phyloP scores from a whole-genome alignment of 2,329 filamentous ascomycete genomes.

The Scytalidium lignicola region DNA sequence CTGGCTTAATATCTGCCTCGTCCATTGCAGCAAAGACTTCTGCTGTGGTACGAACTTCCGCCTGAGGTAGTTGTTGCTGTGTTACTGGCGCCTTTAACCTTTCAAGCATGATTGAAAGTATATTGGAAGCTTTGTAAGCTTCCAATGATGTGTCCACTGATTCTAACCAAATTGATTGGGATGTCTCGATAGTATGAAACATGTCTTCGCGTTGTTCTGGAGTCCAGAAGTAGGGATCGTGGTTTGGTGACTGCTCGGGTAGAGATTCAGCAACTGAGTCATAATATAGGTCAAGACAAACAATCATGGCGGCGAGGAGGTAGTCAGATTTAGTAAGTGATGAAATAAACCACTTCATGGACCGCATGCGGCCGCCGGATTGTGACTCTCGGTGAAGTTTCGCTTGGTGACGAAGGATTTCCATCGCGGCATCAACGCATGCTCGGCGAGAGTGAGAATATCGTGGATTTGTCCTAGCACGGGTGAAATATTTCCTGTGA shows the following conservation, averaged over 20 bases:
- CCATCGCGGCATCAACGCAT: slow-evolving; percentile 82
- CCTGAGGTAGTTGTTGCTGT: slow-evolving; percentile 12
- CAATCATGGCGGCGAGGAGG: slow-evolving; percentile 76
- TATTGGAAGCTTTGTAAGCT: slow-evolving; percentile 77
- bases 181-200: slow-evolving; percentile 67
- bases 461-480: slow-evolving; percentile 66
- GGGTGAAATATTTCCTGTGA: slow-evolving; percentile 80
- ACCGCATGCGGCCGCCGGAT: slow-evolving; percentile 64
- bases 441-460: slow-evolving; percentile 80
- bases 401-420: slow-evolving; percentile 71
- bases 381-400: slow-evolving; percentile 72
- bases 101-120: slow-evolving; percentile 78
- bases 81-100: slow-evolving; percentile 58
- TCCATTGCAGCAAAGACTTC: slow-evolving; percentile 25
- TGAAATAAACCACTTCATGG: slow-evolving; percentile 73
- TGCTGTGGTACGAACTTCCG: slow-evolving; percentile 14
- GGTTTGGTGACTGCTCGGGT: slow-evolving; percentile 31
- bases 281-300: slow-evolving; percentile 77
- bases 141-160: slow-evolving; percentile 77
- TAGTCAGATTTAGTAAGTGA: slow-evolving; percentile 82
- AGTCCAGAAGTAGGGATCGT: slow-evolving; percentile 51
- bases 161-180: slow-evolving; percentile 74
- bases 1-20: slow-evolving; percentile 52
- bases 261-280: slow-evolving; percentile 40
- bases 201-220: slow-evolving; percentile 64